Conservation (phyloP, 2,329 filamentous ascomycete species). For the Dactylonectria macrodidyma region DNA sequence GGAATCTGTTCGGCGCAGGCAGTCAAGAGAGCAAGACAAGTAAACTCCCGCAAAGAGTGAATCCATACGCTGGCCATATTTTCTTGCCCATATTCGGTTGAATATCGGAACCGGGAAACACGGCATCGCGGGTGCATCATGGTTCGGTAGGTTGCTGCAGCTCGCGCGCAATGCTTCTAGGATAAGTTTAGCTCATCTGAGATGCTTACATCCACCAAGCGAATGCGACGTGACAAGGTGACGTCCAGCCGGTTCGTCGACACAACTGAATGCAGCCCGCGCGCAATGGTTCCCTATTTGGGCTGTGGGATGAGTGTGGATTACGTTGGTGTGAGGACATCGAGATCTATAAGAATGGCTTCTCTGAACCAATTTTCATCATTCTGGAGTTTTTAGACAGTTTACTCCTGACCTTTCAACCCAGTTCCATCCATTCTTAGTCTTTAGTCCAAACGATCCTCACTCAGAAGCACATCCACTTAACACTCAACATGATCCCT, state of each 20-base stretch:
- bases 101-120: neutral
- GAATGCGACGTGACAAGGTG: neutral
- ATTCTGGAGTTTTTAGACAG: neutral
- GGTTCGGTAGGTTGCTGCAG: neutral
- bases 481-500: slow-evolving; percentile 5
- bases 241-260: too few relatives aligned
- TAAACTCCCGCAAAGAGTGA: too few relatives aligned
- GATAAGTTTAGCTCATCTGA: neutral
- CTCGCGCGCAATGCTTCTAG: slow-evolving; percentile 9
- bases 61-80: too few relatives aligned
- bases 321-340: neutral
- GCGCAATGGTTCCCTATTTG: neutral
- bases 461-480: too few relatives aligned
- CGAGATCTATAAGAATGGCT: neutral
- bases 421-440: too few relatives aligned
- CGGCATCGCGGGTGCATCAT: neutral
- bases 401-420: too few relatives aligned
- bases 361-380: neutral
- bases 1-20: too few relatives aligned
- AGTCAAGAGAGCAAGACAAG: too few relatives aligned
- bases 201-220: neutral
- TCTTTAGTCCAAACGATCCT: too few relatives aligned
- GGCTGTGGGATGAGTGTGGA: neutral
- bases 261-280: neutral
- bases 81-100: neutral